phyloP scores from a whole-genome alignment of 371 early-diverging fungal species.

The Dinochytrium kinnereticum region DNA sequence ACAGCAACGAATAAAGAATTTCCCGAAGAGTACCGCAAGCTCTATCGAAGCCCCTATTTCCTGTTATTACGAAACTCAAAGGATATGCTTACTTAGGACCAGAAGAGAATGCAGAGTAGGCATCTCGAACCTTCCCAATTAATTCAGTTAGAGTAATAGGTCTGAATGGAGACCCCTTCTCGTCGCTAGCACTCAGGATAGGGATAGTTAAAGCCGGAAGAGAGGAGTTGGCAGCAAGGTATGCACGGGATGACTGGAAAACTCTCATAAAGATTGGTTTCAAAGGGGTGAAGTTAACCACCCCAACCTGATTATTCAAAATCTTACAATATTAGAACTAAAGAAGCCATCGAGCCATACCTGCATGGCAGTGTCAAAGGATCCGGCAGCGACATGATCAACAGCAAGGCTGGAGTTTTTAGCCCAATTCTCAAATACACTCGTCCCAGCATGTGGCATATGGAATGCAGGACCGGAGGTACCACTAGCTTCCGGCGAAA shows the following conservation, averaged over 20 bases:
- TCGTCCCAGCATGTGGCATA: slow-evolving; percentile 67
- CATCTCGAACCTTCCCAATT: slow-evolving; percentile 75
- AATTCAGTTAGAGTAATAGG: slow-evolving; percentile 60
- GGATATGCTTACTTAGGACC: slow-evolving; percentile 40
- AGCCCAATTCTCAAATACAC: slow-evolving; percentile 73
- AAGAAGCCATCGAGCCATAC: slow-evolving; percentile 38
- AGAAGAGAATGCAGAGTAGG: slow-evolving; percentile 73
- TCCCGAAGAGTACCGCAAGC: slow-evolving; percentile 56
- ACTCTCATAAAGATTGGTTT: slow-evolving; percentile 83
- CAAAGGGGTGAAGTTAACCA: slow-evolving; percentile 87
- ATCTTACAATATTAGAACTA: slow-evolving; percentile 49
- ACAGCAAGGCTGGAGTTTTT: slow-evolving; percentile 83
- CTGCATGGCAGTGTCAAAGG: slow-evolving; percentile 93
- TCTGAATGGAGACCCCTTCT: slow-evolving; percentile 43
- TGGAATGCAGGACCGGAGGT: slow-evolving; percentile 20
- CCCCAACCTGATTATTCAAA: slow-evolving; percentile 86
- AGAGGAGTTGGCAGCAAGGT: slow-evolving; percentile 67
- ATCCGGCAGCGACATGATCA: slow-evolving; percentile 92
- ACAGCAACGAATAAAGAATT: slow-evolving; percentile 75
- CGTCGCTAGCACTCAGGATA: slow-evolving; percentile 24
- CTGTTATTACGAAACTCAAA: not conserved
- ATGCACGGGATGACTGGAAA: slow-evolving; percentile 75
- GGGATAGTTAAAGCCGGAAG: slow-evolving; percentile 58
- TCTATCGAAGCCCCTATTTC: slow-evolving; percentile 13
- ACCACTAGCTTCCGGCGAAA: slow-evolving; percentile 14